phyloP scores from a whole-genome alignment of 768 basidiomycete genomes.

The Crepidotus variabilis region DNA sequence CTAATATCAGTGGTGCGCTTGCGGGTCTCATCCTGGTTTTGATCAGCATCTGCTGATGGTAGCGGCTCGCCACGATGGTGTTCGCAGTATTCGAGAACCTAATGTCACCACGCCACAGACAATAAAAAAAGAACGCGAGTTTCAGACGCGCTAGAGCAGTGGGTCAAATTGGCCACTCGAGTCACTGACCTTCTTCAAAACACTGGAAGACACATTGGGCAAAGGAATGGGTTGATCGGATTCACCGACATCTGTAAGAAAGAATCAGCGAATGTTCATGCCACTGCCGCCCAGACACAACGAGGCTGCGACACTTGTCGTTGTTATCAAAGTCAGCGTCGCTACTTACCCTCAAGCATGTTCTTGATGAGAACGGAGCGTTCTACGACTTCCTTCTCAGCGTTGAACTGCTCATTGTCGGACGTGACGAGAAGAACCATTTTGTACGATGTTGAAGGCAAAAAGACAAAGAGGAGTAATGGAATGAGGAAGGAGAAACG shows the following conservation, averaged over 20 bases:
- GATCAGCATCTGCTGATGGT: constrained; percentile 77
- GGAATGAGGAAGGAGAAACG: constrained; percentile 18
- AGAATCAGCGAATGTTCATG: constrained; percentile 12
- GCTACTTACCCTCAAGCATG: constrained; percentile 90
- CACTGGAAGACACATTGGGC: constrained; percentile 90
- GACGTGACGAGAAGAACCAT: constrained; percentile 92
- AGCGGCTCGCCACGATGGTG: constrained; percentile 98
- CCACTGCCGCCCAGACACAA: constrained; percentile 1
- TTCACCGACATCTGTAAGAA: constrained; percentile 79
- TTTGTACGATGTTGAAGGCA: constrained; percentile 17
- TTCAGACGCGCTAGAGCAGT: background rate
- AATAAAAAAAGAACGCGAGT: constrained; percentile 5
- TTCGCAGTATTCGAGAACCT: constrained; percentile 99
- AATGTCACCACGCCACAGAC: background rate
- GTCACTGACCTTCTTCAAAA: constrained; percentile 78
- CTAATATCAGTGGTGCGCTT: constrained; percentile 98
- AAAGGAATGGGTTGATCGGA: constrained; percentile 92
- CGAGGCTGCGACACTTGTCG: constrained; percentile 6
- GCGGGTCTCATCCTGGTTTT: constrained; percentile 87
- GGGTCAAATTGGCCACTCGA: constrained; percentile 5
- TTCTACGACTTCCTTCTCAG: constrained; percentile 93
- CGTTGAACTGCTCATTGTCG: constrained; percentile 91
- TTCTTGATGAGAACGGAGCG: constrained; percentile 97
- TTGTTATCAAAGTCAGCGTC: constrained; percentile 4
- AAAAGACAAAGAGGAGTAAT: constrained; percentile 11